Evolutionary conservation across 2,329 filamentous ascomycete genomes (phyloP), one percentile per base, ranked within the genome.

Genomic region (Colletotrichum caudatum): DNA sequence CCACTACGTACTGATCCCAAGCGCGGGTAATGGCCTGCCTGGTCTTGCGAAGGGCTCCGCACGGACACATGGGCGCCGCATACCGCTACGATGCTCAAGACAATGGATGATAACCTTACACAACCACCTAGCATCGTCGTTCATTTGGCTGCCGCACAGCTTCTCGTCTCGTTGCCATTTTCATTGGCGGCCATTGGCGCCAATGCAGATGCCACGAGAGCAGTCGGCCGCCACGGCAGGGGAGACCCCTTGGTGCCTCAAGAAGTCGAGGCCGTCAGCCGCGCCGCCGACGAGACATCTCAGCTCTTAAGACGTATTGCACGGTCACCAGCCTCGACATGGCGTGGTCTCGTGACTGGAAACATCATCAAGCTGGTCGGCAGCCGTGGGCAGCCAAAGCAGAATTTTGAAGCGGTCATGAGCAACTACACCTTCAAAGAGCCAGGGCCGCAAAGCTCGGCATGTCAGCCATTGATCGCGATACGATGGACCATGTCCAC

Each of bases 231-330:
- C 58, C 29, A 39, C 26, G 37, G 46, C 20, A 46, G 12, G 9
- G 5, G 46, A 53, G 35, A 23, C 44, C 35, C 33, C 46, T 61
- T 61, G 44, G 37, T 44, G 56, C 56, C 56, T 51, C 53, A 35
- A 54, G 41, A 20, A n/a, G 29, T 41, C 41, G 26, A 51, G 48
- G 48, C 20, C n/a, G 54, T 59, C 44, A 41, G 54, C 63, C 54
- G 23, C 54, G 58, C 53, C 63, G 33, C 35, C 44, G n/a, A 66
- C n/a, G 20, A 41, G 11, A 18, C 18, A 11, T 35, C 16, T 23
- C 53, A 20, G 39, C 37, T 54, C 37, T 67, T 67, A 57, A 48
- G 64, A 67, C 48, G 56, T 54, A 54, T 67, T 61, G 29, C 64
- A 64, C 37, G 60, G 61, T 33, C 50, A 23, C 50, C 23, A 16